Evolutionary conservation across 768 basidiomycete species (phyloP).

Genomic region (Kwoniella dejecticola): DNA sequence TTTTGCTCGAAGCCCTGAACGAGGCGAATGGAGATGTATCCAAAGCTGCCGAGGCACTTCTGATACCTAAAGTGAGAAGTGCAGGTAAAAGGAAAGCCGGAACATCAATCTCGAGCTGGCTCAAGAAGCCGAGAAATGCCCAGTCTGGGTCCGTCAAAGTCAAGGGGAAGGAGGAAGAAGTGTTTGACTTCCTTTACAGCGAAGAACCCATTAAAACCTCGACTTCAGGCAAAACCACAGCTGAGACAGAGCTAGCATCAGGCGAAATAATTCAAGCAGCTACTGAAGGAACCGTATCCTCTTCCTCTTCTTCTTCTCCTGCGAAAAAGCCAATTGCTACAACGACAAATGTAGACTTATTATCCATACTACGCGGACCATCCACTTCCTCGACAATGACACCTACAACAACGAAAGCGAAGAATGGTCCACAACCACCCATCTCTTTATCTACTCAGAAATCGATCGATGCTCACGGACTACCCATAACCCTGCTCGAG

Average conservation of each 20-base stretch:
- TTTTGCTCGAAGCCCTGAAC: constrained; percentile 34
- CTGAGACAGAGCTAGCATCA: too few relatives aligned
- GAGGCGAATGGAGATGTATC: constrained; percentile 38
- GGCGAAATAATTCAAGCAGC: too few relatives aligned
- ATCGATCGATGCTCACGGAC: constrained; percentile 37
- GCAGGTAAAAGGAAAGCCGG: constrained; percentile 33
- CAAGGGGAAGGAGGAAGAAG: neutral
- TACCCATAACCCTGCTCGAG: constrained; percentile 41
- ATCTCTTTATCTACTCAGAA: constrained; percentile 40
- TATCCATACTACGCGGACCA: constrained; percentile 24
- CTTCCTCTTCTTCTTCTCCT: too few relatives aligned
- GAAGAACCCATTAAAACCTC: neutral
- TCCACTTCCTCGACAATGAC: too few relatives aligned
- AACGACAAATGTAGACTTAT: constrained; percentile 7
- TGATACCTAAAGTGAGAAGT: constrained; percentile 31
- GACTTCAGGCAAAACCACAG: too few relatives aligned
- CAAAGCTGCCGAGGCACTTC: constrained; percentile 45
- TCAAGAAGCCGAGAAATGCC: constrained; percentile 12
- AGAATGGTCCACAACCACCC: constrained; percentile 40
- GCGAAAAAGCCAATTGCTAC: too few relatives aligned
- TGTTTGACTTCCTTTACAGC: neutral
- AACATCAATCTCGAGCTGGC: constrained; percentile 27
- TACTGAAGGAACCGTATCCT: too few relatives aligned
- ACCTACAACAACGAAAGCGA: constrained; percentile 16
- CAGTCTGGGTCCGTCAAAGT: neutral